Conservation (phyloP, 257 asterid species). For the Rubia yunnanensis region DNA sequence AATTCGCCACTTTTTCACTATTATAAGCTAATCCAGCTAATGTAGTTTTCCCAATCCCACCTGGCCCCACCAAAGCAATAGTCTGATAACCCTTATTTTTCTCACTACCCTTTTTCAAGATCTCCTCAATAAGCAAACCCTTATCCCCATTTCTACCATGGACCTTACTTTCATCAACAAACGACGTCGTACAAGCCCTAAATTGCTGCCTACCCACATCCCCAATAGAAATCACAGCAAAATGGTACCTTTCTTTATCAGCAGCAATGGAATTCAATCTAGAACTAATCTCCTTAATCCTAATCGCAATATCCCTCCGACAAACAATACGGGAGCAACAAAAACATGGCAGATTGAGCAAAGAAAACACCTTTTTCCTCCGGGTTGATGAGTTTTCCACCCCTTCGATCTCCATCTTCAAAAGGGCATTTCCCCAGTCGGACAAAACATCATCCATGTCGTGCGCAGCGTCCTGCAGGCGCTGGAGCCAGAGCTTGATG, state of each 20-base stretch:
- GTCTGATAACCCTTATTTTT: constrained; percentile 4
- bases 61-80: constrained; percentile 32
- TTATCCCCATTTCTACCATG: constrained; percentile 23
- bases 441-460: constrained; percentile 60
- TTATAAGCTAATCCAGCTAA: constrained; percentile 30
- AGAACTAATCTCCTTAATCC: constrained; percentile 31
- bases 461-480: constrained; percentile 40
- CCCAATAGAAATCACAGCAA: neutral
- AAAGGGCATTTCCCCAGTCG: constrained; percentile 40
- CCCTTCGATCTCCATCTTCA: constrained; percentile 19
- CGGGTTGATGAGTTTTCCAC: constrained; percentile 19
- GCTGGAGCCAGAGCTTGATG: constrained; percentile 43
- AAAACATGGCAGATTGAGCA: constrained; percentile 23
- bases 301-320: constrained; percentile 50
- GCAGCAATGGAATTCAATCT: constrained; percentile 28
- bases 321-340: constrained; percentile 22
- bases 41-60: constrained; percentile 39
- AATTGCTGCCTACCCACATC: neutral
- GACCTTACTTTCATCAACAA: constrained; percentile 13
- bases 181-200: constrained; percentile 12
- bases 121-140: constrained; percentile 13
- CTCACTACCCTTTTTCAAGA: constrained; percentile 12
- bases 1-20: constrained; percentile 7
- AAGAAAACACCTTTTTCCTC: constrained; percentile 35
- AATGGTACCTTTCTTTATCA: constrained; percentile 45